Evolutionary conservation across 345 rosid genomes (phyloP).

Genomic region (Sonneratia caseolaris): DNA sequence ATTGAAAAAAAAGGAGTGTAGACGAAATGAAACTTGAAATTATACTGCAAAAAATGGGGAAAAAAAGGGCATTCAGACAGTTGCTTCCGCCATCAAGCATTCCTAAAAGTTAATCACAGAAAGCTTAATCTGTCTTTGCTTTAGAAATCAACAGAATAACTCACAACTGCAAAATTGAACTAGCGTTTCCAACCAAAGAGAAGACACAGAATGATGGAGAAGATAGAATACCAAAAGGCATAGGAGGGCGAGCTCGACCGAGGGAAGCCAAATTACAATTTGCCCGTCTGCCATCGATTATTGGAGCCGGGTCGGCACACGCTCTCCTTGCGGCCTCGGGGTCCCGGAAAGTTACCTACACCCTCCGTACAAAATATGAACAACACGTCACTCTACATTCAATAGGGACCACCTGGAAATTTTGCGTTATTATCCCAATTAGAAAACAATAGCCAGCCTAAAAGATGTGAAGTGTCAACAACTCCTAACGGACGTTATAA

Average conservation of each 20-base stretch:
- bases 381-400: slow-evolving; percentile 33
- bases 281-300: slow-evolving; percentile 90
- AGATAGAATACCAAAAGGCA: slow-evolving; percentile 43
- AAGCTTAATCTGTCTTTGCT: too few relatives aligned
- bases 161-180: not conserved
- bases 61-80: too few relatives aligned
- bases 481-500: not conserved
- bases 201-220: slow-evolving; percentile 15
- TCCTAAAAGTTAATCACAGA: not conserved
- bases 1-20: too few relatives aligned
- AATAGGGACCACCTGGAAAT: slow-evolving; percentile 2
- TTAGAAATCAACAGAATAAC: not conserved
- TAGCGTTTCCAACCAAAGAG: not conserved
- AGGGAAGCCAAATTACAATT: slow-evolving; percentile 96
- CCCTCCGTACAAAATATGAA: slow-evolving; percentile 39
- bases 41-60: too few relatives aligned
- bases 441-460: not conserved
- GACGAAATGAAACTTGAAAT: too few relatives aligned
- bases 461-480: slow-evolving; percentile 1
- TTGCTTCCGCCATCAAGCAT: too few relatives aligned
- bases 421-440: not conserved
- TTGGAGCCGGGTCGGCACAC: slow-evolving; percentile 72
- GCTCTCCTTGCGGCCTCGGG: slow-evolving; percentile 96
- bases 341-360: slow-evolving; percentile 95
- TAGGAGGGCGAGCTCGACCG: slow-evolving; percentile 65